These are phyloP conservation scores for Furcasterigmium furcatum DNA, from an alignment of 2,329 filamentous ascomycete genomes.

Conservation along the genomic window DNA sequence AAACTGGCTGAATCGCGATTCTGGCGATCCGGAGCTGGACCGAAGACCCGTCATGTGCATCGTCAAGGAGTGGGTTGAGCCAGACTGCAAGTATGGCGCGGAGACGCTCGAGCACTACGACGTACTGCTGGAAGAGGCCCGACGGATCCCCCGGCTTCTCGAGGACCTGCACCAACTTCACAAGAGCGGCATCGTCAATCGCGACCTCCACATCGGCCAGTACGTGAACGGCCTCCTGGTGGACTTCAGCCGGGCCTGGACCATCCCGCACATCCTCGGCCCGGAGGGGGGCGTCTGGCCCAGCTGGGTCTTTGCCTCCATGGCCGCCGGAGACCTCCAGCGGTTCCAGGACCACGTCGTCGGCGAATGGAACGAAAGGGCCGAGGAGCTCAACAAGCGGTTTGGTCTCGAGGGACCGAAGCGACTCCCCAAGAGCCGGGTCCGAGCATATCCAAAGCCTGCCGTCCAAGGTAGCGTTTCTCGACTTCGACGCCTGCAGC, in stretches of 20 bases:
- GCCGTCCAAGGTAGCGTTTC: too few relatives aligned
- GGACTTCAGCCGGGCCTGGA: neutral
- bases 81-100: too few relatives aligned
- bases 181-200: neutral
- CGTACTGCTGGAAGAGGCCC: too few relatives aligned
- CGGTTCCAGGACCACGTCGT: neutral
- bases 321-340: neutral
- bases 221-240: neutral
- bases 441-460: neutral
- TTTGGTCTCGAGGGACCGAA: neutral
- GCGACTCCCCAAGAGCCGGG: neutral
- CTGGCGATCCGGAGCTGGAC: too few relatives aligned
- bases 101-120: too few relatives aligned
- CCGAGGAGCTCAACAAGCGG: neutral
- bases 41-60: neutral
- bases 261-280: neutral
- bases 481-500: too few relatives aligned
- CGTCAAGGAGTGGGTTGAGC: neutral
- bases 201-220: neutral
- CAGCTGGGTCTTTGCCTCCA: neutral
- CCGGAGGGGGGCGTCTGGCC: neutral
- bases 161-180: neutral
- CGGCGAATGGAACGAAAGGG: neutral
- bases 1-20: too few relatives aligned
- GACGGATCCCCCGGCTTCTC: neutral